A percentile compares a stretch with the other conserved stretches of the same genome.
These are phyloP conservation scores for Medicago arabica DNA, from an alignment of 306 rosid genomes.

Conservation along the genomic window DNA sequence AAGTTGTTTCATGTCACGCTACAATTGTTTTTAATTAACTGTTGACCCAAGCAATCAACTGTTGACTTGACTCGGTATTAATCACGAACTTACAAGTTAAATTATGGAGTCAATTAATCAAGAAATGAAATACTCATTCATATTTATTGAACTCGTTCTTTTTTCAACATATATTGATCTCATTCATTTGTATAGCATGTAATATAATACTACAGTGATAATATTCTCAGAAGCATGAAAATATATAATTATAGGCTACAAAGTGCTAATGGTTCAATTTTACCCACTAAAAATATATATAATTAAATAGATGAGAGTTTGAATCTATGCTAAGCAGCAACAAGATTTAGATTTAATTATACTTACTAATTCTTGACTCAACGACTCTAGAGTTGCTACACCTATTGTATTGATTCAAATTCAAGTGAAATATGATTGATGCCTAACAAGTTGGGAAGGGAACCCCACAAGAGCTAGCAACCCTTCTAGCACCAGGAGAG, in stretches of 20 bases:
- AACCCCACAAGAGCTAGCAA: conserved; percentile 53
- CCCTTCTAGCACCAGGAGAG: conserved; percentile 56
- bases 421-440: neutral
- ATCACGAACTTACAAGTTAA: neutral
- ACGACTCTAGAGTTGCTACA: neutral
- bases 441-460: conserved; percentile 47
- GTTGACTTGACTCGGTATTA: neutral
- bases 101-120: neutral
- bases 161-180: neutral
- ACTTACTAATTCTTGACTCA: neutral
- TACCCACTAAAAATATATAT: neutral
- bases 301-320: neutral
- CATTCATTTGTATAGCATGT: no score
- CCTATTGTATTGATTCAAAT: neutral
- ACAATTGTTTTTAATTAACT: no score
- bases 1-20: no score
- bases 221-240: neutral
- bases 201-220: neutral
- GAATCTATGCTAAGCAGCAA: neutral
- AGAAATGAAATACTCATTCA: neutral
- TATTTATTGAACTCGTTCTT: neutral
- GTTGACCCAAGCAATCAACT: neutral
- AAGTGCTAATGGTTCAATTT: neutral
- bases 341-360: neutral
- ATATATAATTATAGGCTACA: neutral